phyloP scores from a whole-genome alignment of 352 stramenopile genomes.

The Pythium phragmitis region DNA sequence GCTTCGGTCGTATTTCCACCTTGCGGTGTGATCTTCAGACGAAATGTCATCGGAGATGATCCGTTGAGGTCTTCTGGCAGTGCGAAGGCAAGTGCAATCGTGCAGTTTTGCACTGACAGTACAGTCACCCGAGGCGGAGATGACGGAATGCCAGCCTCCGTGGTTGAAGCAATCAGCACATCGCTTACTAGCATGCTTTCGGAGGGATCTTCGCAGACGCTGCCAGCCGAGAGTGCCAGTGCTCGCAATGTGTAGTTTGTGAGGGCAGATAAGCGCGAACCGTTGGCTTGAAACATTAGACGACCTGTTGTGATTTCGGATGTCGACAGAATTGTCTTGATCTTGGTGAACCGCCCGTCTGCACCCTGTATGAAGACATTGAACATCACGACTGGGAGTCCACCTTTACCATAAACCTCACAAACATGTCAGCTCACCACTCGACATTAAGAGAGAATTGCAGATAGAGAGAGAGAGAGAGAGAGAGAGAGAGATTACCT shows the following conservation, averaged over 20 bases:
- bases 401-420: constrained; percentile 7
- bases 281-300: constrained; percentile 25
- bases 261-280: constrained; percentile 15
- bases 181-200: constrained; percentile 34
- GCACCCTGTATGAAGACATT: constrained; percentile 10
- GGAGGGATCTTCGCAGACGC: constrained; percentile 37
- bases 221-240: constrained; percentile 40
- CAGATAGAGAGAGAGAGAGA: too few species aligned
- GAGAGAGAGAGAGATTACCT: constrained; percentile 9
- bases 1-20: not conserved
- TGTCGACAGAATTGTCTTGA: constrained; percentile 28
- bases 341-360: constrained; percentile 25
- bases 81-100: constrained; percentile 19
- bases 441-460: not conserved
- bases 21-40: not conserved
- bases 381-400: constrained; percentile 12
- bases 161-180: constrained; percentile 28
- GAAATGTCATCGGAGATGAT: not conserved
- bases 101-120: constrained; percentile 23
- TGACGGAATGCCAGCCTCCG: constrained; percentile 25
- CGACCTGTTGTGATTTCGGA: constrained; percentile 16
- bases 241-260: constrained; percentile 47
- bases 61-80: constrained; percentile 40
- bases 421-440: not conserved
- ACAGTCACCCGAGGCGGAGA: constrained; percentile 27